Percentiles rank a stretch among this genome's conserved stretches.
These are phyloP conservation scores for Pichia heedii DNA, from an alignment of 805 yeast genomes.

Conservation along the genomic window DNA sequence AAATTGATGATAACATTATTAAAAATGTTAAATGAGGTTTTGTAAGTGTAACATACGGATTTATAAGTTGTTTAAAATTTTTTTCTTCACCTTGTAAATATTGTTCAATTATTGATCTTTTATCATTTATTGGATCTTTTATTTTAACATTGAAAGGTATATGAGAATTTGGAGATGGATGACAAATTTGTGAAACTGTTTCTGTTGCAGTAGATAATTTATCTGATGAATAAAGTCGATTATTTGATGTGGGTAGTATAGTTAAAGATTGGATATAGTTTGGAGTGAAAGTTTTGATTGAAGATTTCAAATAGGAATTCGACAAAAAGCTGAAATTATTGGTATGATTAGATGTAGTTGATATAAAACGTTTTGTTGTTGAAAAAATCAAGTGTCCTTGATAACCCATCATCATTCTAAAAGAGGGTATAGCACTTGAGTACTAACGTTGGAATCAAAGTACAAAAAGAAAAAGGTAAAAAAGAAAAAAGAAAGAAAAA, in stretches of 20 bases:
- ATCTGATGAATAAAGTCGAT: conserved; percentile 1
- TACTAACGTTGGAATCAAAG: too few relatives aligned
- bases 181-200: conserved; percentile 30
- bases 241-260: not conserved
- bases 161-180: conserved; percentile 19
- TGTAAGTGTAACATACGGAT: conserved; percentile 71
- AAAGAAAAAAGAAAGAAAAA: too few relatives aligned
- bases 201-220: conserved; percentile 1
- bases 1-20: conserved; percentile 84
- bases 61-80: conserved; percentile 32
- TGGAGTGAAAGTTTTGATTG: conserved; percentile 10
- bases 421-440: too few relatives aligned
- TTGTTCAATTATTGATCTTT: conserved; percentile 17
- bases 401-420: too few relatives aligned
- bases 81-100: conserved; percentile 19
- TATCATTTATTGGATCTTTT: conserved; percentile 20
- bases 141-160: conserved; percentile 53
- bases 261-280: conserved; percentile 17
- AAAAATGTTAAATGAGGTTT: conserved; percentile 84
- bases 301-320: not conserved
- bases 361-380: not conserved
- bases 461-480: too few relatives aligned
- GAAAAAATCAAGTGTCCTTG: too few relatives aligned
- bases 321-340: not conserved
- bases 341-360: not conserved